Base-by-base conservation (phyloP, 768 basidiomycete species). In the Naganishia onofrii region DNA sequence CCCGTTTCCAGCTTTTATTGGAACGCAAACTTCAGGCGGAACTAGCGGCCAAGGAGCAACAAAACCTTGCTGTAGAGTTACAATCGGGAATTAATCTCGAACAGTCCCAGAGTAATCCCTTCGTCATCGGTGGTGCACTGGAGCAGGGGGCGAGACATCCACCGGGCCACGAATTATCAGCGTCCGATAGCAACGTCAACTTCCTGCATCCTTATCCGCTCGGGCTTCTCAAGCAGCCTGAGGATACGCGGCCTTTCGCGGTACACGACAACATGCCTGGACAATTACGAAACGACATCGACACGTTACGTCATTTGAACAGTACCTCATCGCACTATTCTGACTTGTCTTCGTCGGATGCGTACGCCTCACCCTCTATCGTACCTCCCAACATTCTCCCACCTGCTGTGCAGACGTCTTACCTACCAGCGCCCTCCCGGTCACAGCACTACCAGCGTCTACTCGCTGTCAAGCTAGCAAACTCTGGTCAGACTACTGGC, bases 391-490 rank as follows among this genome's bases (percentile, higher is more conserved):
- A 63, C 42, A 36, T 63, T 13, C 46, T 32, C 19, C 53, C 65
- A 2, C 31, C n/a, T 9, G 48, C 46, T 12, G 65, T 54, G 28
- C 31, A 31, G 28, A n/a, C 65, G 8, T 32, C 51, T 6, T 71
- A 71, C 42, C 42, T 48, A 26, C 70, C 70, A 13, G 66, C 67
- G 31, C 52, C 70, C 28, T 66, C 53, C 32, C 66, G 67, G 21
- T 71, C 70, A 9, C 53, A 66, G 21, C 67, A 71, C 32, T 71
- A 65, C 36, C 70, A 71, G 28, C 66, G 70, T 19, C 67, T 71
- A 32, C 60, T 71, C 0, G 70, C 70, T 6, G 66, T 58, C 4
- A 71, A 71, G 23, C 42, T 71, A 44, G 70, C 66, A 21, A 51
- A 54, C n/a, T 63, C 60, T 42, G 60, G 38, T 26, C 60, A 63